Evolutionary conservation across 2,329 filamentous ascomycete genomes (phyloP).

Genomic region (Laburnicola sp.): DNA sequence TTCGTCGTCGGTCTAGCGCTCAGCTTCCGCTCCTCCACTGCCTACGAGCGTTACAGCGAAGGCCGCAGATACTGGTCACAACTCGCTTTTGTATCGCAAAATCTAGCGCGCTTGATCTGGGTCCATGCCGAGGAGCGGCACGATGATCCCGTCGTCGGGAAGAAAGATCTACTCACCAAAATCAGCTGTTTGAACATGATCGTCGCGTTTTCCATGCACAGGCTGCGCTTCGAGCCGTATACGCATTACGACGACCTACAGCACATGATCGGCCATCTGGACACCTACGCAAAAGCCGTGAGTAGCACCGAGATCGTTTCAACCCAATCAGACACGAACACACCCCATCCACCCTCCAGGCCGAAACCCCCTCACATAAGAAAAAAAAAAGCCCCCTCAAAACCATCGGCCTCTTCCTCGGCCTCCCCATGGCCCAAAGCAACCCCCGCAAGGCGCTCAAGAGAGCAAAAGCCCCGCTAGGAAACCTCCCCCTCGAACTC

Average conservation of each 20-base stretch:
- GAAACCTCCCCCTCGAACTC: slow-evolving; percentile 81
- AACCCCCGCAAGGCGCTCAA: slow-evolving; percentile 81
- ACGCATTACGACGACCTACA: slow-evolving; percentile 74
- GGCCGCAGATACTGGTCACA: slow-evolving; percentile 66
- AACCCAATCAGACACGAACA: background rate
- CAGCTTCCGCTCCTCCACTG: slow-evolving; percentile 74
- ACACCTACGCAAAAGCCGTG: slow-evolving; percentile 68
- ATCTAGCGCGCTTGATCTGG: slow-evolving; percentile 75
- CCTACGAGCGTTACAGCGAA: slow-evolving; percentile 69
- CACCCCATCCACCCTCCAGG: background rate
- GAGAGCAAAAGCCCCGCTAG: slow-evolving; percentile 69
- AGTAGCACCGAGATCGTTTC: slow-evolving; percentile 26
- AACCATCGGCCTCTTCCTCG: slow-evolving; percentile 70
- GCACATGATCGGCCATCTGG: slow-evolving; percentile 69
- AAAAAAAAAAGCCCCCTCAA: slow-evolving; percentile 59
- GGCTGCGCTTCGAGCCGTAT: slow-evolving; percentile 80
- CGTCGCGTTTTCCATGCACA: slow-evolving; percentile 79
- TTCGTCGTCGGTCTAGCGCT: slow-evolving; percentile 78
- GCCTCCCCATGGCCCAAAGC: slow-evolving; percentile 72
- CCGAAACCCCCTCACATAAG: background rate
- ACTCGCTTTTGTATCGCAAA: slow-evolving; percentile 58
- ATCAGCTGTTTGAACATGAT: slow-evolving; percentile 79
- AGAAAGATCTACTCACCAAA: slow-evolving; percentile 71
- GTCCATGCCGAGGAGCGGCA: slow-evolving; percentile 69
- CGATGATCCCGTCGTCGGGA: slow-evolving; percentile 59